A percentile compares a stretch with the other conserved stretches of the same genome.
Conservation (phyloP, 1,284 basidiomycete genomes). For the Boletus semigastroideus region DNA sequence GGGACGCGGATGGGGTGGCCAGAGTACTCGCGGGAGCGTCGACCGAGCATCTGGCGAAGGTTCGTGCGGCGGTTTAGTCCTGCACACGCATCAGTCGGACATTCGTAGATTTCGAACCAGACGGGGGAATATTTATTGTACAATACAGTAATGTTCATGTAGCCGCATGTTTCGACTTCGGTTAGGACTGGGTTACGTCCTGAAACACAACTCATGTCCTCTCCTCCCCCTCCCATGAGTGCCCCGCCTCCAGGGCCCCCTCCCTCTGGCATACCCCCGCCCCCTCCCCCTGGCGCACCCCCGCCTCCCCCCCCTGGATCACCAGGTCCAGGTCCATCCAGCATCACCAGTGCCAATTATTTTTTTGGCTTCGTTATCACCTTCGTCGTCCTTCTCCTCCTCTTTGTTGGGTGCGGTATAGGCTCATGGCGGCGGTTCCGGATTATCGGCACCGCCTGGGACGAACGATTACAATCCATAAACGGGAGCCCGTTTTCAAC, state of each 20-base stretch:
- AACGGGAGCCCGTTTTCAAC: conserved; percentile 5
- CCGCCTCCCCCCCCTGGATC: neutral
- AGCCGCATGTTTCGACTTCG: too few species aligned
- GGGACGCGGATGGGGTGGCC: conserved; percentile 1
- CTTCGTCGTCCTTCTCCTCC: conserved; percentile 55
- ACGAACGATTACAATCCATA: conserved; percentile 20
- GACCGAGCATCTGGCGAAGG: conserved; percentile 26
- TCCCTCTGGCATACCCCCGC: too few species aligned
- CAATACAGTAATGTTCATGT: too few species aligned
- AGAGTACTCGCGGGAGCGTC: conserved; percentile 17
- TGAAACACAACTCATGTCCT: conserved; percentile 25
- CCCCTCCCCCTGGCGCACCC: neutral
- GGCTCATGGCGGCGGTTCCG: conserved; percentile 45
- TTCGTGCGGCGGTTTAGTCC: conserved; percentile 26
- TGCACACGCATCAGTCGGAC: conserved; percentile 21
- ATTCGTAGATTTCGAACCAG: conserved; percentile 21
- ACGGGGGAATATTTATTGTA: too few species aligned
- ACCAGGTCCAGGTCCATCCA: neutral
- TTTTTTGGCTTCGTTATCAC: conserved; percentile 66
- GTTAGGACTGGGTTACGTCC: conserved; percentile 22
- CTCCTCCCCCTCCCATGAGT: neutral
- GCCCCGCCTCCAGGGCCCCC: too few species aligned
- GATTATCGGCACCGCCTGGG: conserved; percentile 21
- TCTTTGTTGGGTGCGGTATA: conserved; percentile 57
- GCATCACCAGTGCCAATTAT: conserved; percentile 40